Evolutionary conservation across 257 asterid genomes (phyloP).

Genomic region (Solanum chilense): DNA sequence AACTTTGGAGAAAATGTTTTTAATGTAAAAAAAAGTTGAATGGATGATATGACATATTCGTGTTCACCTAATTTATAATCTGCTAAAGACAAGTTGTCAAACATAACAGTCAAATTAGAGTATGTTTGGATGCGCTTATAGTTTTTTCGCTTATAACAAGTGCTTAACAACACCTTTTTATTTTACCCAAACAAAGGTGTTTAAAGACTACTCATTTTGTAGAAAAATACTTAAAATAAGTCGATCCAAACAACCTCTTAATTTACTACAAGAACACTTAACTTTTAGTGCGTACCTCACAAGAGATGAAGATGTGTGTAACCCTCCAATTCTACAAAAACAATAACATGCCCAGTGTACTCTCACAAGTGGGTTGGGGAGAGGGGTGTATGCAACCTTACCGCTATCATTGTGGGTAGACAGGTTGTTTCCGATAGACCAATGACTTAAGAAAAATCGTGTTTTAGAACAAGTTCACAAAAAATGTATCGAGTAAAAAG

Average conservation of each 20-base stretch:
- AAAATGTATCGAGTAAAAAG: neutral
- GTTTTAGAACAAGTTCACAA: neutral
- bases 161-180: neutral
- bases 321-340: neutral
- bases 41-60: neutral
- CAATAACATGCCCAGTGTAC: neutral
- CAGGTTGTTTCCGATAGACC: neutral
- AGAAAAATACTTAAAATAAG: neutral
- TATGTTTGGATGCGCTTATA: neutral
- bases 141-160: neutral
- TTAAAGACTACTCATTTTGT: neutral
- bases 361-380: neutral
- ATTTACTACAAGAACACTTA: neutral
- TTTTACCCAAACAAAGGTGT: neutral
- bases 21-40: neutral
- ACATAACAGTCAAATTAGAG: neutral
- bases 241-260: neutral
- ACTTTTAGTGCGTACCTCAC: neutral
- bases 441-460: neutral
- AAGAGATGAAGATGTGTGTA: neutral
- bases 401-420: neutral
- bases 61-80: neutral
- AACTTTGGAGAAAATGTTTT: neutral
- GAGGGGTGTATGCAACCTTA: neutral
- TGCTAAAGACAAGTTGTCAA: neutral